Conservation (phyloP, 2,329 filamentous ascomycete species). For the Monosporascus sp. region DNA sequence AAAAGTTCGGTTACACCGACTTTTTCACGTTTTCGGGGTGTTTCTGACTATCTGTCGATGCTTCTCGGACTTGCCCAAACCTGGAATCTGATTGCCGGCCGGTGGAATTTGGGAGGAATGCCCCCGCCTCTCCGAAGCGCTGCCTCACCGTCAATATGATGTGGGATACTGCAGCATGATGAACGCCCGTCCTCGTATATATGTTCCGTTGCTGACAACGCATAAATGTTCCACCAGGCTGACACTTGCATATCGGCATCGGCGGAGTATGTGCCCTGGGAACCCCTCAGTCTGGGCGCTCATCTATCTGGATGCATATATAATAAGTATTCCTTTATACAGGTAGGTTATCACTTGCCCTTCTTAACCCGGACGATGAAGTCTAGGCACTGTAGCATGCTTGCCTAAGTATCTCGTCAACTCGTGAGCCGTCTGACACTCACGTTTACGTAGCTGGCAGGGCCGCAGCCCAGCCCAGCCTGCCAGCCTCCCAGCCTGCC, state of each 20-base stretch:
- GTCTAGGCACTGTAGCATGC: background rate
- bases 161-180: conserved; percentile 1
- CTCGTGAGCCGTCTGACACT: background rate
- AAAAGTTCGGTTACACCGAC: conserved; percentile 17
- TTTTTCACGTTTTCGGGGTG: conserved; percentile 10
- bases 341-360: background rate
- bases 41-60: background rate
- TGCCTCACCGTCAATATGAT: conserved; percentile 19
- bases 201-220: background rate
- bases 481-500: background rate
- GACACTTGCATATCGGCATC: background rate
- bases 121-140: conserved; percentile 5
- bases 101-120: conserved; percentile 8
- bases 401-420: background rate
- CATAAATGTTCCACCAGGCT: background rate
- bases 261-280: background rate
- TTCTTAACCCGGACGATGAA: background rate
- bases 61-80: background rate
- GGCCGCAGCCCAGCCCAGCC: background rate
- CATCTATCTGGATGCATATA: background rate
- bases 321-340: background rate
- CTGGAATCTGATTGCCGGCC: background rate
- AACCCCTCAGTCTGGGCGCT: too few species aligned
- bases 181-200: background rate
- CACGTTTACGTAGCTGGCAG: background rate